phyloP scores from a whole-genome alignment of 495 filamentous ascomycete species.

The Neurospora intermedia region DNA sequence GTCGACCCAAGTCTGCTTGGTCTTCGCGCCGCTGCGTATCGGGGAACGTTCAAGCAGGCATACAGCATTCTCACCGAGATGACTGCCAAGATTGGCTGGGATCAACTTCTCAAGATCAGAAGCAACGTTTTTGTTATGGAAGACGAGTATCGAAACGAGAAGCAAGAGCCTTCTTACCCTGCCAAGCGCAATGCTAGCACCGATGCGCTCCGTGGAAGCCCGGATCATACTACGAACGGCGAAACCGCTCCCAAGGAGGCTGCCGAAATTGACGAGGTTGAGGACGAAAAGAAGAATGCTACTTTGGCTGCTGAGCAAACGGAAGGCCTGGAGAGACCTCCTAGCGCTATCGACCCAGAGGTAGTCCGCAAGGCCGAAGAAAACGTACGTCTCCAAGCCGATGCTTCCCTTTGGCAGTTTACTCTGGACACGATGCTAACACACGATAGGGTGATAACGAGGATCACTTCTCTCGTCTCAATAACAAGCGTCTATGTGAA shows the following conservation, averaged over 20 bases:
- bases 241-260: constrained; percentile 27
- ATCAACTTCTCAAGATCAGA: constrained; percentile 81
- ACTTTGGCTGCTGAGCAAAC: constrained; percentile 17
- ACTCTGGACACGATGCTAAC: constrained; percentile 13
- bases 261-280: constrained; percentile 37
- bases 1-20: constrained; percentile 82
- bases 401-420: neutral
- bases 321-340: constrained; percentile 61
- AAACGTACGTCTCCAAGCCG: constrained; percentile 45
- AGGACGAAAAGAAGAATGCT: constrained; percentile 28
- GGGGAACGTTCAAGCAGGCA: constrained; percentile 89
- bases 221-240: constrained; percentile 54
- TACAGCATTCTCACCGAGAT: constrained; percentile 92
- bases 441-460: constrained; percentile 25
- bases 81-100: constrained; percentile 93
- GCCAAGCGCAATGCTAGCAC: constrained; percentile 63
- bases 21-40: constrained; percentile 76
- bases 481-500: constrained; percentile 93
- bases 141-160: constrained; percentile 91
- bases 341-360: constrained; percentile 70
- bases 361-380: constrained; percentile 78
- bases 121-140: constrained; percentile 99
- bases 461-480: constrained; percentile 58
- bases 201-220: constrained; percentile 56
- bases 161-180: constrained; percentile 48